phyloP scores from a whole-genome alignment of 1,139 yeast genomes.

The Yamadazyma atlantica region DNA sequence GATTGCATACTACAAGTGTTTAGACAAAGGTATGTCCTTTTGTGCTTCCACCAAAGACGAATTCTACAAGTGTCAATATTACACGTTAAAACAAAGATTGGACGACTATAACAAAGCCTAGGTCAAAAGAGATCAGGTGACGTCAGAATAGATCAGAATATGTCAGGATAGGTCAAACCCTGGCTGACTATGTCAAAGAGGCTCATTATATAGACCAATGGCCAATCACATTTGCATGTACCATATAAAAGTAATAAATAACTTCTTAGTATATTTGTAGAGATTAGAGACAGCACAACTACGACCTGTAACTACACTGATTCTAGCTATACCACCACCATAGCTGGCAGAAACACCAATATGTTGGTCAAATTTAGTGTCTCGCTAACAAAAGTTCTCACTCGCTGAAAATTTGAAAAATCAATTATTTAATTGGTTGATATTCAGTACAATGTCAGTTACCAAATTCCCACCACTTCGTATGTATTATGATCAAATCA shows the following conservation, averaged over 20 bases:
- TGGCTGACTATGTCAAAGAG: no score
- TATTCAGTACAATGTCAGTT: constrained; percentile 31
- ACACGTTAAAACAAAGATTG: constrained; percentile 46
- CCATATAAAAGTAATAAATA: no score
- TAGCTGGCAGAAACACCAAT: no score
- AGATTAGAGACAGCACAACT: no score
- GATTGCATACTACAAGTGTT: constrained; percentile 46
- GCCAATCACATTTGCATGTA: neutral
- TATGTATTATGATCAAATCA: no score
- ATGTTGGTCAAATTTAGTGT: no score
- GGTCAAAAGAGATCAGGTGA: neutral
- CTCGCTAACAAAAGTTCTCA: constrained; percentile 1
- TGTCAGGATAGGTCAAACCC: no score
- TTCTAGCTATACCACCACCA: neutral
- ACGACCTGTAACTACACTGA: no score
- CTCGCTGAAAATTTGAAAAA: constrained; percentile 3
- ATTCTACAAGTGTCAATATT: constrained; percentile 49
- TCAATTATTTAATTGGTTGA: constrained; percentile 2
- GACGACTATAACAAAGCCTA: constrained; percentile 13
- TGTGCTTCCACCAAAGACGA: constrained; percentile 44
- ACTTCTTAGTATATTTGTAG: neutral
- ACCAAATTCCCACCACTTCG: constrained; percentile 55
- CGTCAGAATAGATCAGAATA: neutral
- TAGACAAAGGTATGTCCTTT: constrained; percentile 47
- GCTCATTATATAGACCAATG: no score